Percentiles rank a stretch among this genome's conserved stretches.
phyloP scores from a whole-genome alignment of 495 filamentous ascomycete species.

The Neurospora sp. region DNA sequence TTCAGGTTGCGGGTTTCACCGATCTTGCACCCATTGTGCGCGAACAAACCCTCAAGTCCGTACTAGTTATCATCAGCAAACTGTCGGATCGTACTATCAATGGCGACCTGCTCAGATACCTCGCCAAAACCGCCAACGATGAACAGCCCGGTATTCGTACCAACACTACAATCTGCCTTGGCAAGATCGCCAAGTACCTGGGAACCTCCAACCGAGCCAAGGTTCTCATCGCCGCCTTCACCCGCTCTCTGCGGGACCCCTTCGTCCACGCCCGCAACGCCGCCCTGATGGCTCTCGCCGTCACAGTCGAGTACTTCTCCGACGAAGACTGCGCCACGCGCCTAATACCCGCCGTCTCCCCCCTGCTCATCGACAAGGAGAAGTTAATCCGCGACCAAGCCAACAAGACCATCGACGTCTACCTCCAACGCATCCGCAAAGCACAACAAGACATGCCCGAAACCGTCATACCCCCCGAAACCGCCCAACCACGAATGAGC shows the following conservation, averaged over 20 bases:
- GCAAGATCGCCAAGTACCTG: conserved; percentile 86
- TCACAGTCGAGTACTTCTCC: conserved; percentile 74
- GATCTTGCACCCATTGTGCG: conserved; percentile 84
- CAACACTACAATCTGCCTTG: conserved; percentile 94
- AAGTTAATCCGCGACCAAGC: conserved; percentile 89
- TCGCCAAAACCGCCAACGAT: conserved; percentile 95
- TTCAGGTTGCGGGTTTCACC: conserved; percentile 74
- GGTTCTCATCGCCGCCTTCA: conserved; percentile 86
- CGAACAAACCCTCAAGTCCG: conserved; percentile 91
- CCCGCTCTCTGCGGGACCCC: conserved; percentile 78
- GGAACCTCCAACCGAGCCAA: conserved; percentile 71
- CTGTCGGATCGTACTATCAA: conserved; percentile 88
- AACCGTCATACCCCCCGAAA: conserved; percentile 46
- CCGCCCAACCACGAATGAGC: conserved; percentile 57
- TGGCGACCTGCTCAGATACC: conserved; percentile 78
- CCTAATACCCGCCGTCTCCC: conserved; percentile 74
- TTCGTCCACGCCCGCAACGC: conserved; percentile 91
- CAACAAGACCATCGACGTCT: conserved; percentile 82
- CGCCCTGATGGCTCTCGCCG: conserved; percentile 71
- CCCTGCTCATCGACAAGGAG: conserved; percentile 72
- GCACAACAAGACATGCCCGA: conserved; percentile 71
- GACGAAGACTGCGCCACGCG: conserved; percentile 84
- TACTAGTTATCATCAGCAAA: conserved; percentile 75
- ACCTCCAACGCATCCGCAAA: conserved; percentile 74
- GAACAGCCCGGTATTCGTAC: conserved; percentile 96